Conservation (phyloP, 2,329 filamentous ascomycete species). For the Venturia asperata region DNA sequence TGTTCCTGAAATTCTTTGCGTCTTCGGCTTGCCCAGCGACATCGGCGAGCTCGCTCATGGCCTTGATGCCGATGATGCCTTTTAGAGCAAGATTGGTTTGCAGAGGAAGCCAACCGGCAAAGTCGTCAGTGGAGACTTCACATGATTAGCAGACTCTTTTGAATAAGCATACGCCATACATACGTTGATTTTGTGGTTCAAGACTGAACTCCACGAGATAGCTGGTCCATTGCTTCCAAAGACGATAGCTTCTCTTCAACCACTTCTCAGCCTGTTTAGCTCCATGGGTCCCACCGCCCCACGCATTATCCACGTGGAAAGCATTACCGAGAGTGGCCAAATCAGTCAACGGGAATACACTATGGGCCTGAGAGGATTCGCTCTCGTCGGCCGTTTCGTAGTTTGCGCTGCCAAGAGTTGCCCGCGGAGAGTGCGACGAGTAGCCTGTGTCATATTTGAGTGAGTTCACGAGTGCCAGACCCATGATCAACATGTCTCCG, state of each 20-base stretch:
- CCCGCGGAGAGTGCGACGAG: conserved; percentile 53
- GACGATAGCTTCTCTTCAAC: conserved; percentile 60
- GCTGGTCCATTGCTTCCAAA: conserved; percentile 71
- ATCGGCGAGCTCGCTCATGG: conserved; percentile 64
- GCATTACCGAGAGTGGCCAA: conserved; percentile 46
- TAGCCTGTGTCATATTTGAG: conserved; percentile 55
- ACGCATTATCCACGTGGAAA: conserved; percentile 53
- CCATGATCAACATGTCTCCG: conserved; percentile 79
- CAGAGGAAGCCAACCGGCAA: conserved; percentile 68
- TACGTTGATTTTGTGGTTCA: conserved; percentile 64
- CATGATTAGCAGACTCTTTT: conserved; percentile 19
- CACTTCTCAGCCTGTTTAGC: conserved; percentile 53
- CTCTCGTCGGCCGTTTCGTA: background rate
- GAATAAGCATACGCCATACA: conserved; percentile 22
- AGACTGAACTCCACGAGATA: conserved; percentile 71
- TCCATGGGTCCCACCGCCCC: conserved; percentile 50
- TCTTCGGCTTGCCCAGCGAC: conserved; percentile 53
- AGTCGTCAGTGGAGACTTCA: conserved; percentile 71
- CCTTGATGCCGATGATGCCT: conserved; percentile 73
- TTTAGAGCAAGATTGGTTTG: conserved; percentile 80
- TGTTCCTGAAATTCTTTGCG: conserved; percentile 53
- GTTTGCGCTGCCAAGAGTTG: conserved; percentile 35
- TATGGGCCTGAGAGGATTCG: conserved; percentile 23
- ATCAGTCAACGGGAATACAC: conserved; percentile 43
- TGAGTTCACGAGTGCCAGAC: conserved; percentile 67